Evolutionary conservation across 2,329 filamentous ascomycete genomes (phyloP).

Genomic region (Dothiorella sarmentorum): DNA sequence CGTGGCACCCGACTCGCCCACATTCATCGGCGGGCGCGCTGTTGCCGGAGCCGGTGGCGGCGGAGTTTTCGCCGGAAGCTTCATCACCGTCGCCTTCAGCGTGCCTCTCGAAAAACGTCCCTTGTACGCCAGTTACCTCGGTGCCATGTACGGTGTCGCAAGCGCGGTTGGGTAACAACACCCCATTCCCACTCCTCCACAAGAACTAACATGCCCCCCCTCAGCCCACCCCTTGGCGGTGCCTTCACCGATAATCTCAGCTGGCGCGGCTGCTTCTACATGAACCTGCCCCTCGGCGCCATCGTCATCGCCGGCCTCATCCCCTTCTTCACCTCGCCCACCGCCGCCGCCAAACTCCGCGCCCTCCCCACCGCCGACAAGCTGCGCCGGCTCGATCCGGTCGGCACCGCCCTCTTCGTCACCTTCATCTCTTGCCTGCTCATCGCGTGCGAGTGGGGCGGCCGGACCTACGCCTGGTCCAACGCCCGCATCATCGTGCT

Average conservation of each 20-base stretch:
- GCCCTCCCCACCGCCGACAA: slow-evolving; percentile 26
- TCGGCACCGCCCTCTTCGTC: slow-evolving; percentile 32
- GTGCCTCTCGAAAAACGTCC: slow-evolving; percentile 43
- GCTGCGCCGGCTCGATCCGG: slow-evolving; percentile 25
- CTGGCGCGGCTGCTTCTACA: slow-evolving; percentile 42
- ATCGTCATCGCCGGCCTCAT: slow-evolving; percentile 38
- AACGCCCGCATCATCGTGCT: no score
- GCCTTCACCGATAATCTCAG: slow-evolving; percentile 24
- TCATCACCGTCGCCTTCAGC: slow-evolving; percentile 49
- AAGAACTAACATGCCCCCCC: no score
- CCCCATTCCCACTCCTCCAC: no score
- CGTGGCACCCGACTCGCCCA: neutral
- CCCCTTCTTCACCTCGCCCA: slow-evolving; percentile 37
- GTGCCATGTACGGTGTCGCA: no score
- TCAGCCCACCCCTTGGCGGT: slow-evolving; percentile 20
- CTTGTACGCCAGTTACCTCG: no score
- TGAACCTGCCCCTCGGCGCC: slow-evolving; percentile 47
- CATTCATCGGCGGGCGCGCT: slow-evolving; percentile 50
- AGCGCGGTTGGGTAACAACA: no score
- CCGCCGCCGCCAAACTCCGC: neutral
- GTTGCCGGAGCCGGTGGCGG: slow-evolving; percentile 50
- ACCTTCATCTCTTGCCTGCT: slow-evolving; percentile 33
- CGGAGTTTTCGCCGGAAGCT: slow-evolving; percentile 46
- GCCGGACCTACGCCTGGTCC: slow-evolving; percentile 21
- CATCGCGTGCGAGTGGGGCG: slow-evolving; percentile 37